phyloP scores from a whole-genome alignment of 495 filamentous ascomycete genomes.

The Xanthoparmelia taractica region DNA sequence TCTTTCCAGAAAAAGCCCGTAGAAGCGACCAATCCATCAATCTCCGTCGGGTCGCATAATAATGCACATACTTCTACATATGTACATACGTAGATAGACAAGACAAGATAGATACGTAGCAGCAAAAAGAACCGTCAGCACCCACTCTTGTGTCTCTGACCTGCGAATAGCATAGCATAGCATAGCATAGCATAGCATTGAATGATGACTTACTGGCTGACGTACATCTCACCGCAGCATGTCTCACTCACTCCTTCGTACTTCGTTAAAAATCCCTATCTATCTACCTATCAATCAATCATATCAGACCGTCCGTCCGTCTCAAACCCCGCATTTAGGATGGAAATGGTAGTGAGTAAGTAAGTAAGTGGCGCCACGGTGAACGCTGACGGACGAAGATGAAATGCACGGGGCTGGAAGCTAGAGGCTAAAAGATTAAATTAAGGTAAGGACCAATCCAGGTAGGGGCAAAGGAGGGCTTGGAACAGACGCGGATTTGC shows the following conservation, averaged over 20 bases:
- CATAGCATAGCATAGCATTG: too few relatives aligned
- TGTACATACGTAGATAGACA: too few relatives aligned
- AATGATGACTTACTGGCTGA: too few relatives aligned
- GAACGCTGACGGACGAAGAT: too few relatives aligned
- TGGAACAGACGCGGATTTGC: neutral
- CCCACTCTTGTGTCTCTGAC: neutral
- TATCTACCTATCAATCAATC: too few relatives aligned
- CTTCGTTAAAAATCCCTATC: too few relatives aligned
- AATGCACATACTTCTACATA: too few relatives aligned
- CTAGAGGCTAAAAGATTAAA: neutral
- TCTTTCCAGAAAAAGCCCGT: neutral
- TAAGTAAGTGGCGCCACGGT: neutral
- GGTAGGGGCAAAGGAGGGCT: neutral
- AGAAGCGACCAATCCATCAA: neutral
- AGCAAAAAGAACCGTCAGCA: neutral
- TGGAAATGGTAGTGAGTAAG: too few relatives aligned
- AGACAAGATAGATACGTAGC: too few relatives aligned
- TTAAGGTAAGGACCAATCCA: neutral
- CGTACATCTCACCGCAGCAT: too few relatives aligned
- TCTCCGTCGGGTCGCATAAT: neutral
- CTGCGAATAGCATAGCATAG: constrained; percentile 6
- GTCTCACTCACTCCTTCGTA: too few relatives aligned
- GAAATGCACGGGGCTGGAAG: too few relatives aligned
- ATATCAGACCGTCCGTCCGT: neutral
- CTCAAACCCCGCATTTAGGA: constrained; percentile 1